Evolutionary conservation across 805 yeast species (phyloP), one percentile per base, ranked within the genome.

Genomic region (Kodamaea kaohsiungensis): DNA sequence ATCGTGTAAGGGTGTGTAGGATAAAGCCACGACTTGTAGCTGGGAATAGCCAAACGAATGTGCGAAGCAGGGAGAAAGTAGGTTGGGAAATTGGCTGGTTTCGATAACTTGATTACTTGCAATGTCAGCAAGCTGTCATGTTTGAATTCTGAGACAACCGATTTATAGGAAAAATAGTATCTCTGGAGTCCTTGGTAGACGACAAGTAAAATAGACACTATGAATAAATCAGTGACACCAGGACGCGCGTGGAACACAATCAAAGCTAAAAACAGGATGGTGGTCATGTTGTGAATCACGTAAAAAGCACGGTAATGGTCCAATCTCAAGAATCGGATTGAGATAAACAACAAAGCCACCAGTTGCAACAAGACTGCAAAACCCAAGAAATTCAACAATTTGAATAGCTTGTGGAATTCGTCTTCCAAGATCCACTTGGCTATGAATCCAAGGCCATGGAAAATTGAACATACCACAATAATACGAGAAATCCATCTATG

Each of bases 401-500:
- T 61, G 27, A 75, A 66, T 1, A 74, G 51, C 51, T 82, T 75
- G 9, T 16, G 27, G 10, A 73, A 60, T 0, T 71, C 59, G 1
- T 76, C 75, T 3, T 71, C 73, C 0, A 62, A 30, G 1, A 62
- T 46, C 90, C 88, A 88, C 54, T 75, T 72, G 8, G 70, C 63
- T 3, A 80, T 35, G 62, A 74, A 88, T 1, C 84, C 85, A 13
- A 82, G 46, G 0, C 84, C 73, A 61, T 88, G 96, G 2, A 78
- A 48, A 0, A 77, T 43, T 0, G 79, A 77, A 33, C 79, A 64
- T 0, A 75, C 56, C 0, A 84, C 63, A 18, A 86, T 78, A 1
- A 84, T 39, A 55, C 93, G 71, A 3, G 91, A 85, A 1, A 86
- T 59, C 92, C 93, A 87, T 61, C 86, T 87, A 64, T 88, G 96